Base-by-base conservation (phyloP, 805 yeast genomes). In the Sporopachydermia lactativora region DNA sequence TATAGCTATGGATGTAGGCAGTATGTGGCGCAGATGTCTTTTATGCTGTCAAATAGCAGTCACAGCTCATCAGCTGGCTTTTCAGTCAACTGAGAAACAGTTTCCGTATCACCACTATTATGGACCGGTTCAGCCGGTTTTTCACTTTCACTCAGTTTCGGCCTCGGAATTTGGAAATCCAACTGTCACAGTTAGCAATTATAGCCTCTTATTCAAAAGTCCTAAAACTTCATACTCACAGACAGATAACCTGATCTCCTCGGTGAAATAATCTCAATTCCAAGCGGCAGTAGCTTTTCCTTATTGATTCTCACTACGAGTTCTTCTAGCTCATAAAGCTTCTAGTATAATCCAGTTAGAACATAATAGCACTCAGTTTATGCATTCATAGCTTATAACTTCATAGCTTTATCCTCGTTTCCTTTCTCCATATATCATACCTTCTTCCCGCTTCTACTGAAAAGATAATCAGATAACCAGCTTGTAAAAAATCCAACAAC, bases 131-230 rank as follows among this genome's bases (percentile, higher is more conserved):
- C n/a, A n/a, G n/a, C n/a, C n/a, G 15, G 18, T 18, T 15, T 3
- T 17, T 24, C n/a, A n/a, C 31, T 24, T 24, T n/a, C 8, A 18
- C 17, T 39, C 38, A 6, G 38, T 34, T 40, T 40, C 28, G 40
- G 73, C 39, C 47, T 58, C 1, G 77, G 75, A 3, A 76, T 58
- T 47, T 70, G 66, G 45, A 74, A 65, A 51, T 77, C 83, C 47
- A 72, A 54, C 54, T 56, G 45, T 13, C 3, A 18, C 13, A 47
- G 43, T 37, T 48, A 48, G 37, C 49, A 52, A 19, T 49, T 39
- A 35, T 28, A 13, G 17, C 6, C 18, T 3, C 14, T 15, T 4
- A 40, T 38, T 17, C 18, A 38, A 38, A 17, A 14, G n/a, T 37
- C 36, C 19, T 17, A 28, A 35, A 42, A 4, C 31, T 15, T 15